Percentiles rank a stretch among this genome's conserved stretches.
Conservation (phyloP, 768 basidiomycete species). For the Guyanaporus albipodus region DNA sequence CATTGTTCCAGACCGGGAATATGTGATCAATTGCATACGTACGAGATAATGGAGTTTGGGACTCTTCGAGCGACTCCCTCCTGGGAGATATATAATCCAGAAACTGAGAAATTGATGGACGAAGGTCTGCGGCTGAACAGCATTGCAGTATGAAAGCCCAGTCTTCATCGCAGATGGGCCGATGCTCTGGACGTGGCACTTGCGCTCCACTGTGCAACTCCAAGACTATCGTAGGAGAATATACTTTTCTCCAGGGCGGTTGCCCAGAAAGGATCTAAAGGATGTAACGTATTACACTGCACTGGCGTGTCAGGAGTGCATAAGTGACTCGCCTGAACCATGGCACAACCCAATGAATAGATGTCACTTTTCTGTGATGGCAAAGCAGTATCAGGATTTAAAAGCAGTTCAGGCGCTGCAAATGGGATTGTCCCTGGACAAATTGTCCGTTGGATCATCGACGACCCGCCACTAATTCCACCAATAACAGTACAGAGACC, state of each 20-base stretch:
- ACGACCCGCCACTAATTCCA: constrained; percentile 1
- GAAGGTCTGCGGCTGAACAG: not conserved
- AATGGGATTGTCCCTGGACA: constrained; percentile 1
- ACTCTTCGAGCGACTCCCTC: not conserved
- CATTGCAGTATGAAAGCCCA: constrained; percentile 1
- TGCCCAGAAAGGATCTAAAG: not conserved
- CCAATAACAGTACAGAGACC: constrained; percentile 1
- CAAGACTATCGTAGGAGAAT: not conserved
- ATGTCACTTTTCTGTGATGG: not conserved
- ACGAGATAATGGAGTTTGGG: not conserved
- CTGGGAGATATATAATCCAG: not conserved
- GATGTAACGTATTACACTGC: not conserved
- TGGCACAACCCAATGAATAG: constrained; percentile 2
- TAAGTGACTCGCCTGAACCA: not conserved
- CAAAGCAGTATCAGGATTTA: not conserved
- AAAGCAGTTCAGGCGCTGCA: not conserved
- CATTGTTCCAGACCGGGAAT: too few species aligned
- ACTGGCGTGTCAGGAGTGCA: not conserved
- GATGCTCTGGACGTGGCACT: not conserved
- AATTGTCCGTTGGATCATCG: not conserved
- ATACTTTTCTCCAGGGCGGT: not conserved
- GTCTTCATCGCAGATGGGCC: not conserved
- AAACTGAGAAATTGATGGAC: not conserved
- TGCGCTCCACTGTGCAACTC: not conserved
- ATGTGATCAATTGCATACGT: not conserved